Evolutionary conservation across 2,329 filamentous ascomycete genomes (phyloP), one percentile per base, ranked within the genome.

Genomic region (Monilinia aucupariae): DNA sequence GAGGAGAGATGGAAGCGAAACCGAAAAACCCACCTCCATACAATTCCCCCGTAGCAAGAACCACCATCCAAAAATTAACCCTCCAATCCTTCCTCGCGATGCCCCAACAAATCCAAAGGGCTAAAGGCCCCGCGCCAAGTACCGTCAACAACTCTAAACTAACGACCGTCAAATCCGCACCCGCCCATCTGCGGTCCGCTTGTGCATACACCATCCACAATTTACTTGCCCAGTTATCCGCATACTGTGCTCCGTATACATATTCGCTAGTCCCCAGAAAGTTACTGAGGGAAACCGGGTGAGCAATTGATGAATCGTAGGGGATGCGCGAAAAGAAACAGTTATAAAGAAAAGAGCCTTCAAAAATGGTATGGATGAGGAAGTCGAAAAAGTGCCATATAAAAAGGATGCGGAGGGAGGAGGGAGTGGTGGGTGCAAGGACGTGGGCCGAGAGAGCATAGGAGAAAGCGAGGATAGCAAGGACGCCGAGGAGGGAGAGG

Each of bases 311-410:
- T 25, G 71, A 27, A 53, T 69, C 64, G 59, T 69, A 71, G 32
- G 89, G 81, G 6, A 52, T 39, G 12, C 67, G 85, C 68, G 82
- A 82, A 81, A 92, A 93, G 82, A 97, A 96, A 79, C 91, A 96
- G 78, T 96, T 91, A 81, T 92, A 97, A 30, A 97, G 85, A 76
- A 91, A 97, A 71, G 86, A 88, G 61, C 91, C 92, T 78, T 97
- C 93, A 74, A 97, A 89, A 74, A 91, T 80, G 76, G 96, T 85
- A 79, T 99, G 94, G 72, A 92, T 93, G 50, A 97, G 82, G 39
- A 91, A 91, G 75, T 97, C 92, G 78, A 96, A 96, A 45, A 90
- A 83, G 78, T 97, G 92, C 93, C 93, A 97, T 77, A 96, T 84
- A 81, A 96, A 96, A 68, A 97, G 86, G 73, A 90, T 78, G 66